Percentiles rank a stretch among this genome's conserved stretches.
These are phyloP conservation scores for Westerdykella ornata DNA, from an alignment of 2,329 filamentous ascomycete genomes.

Conservation along the genomic window DNA sequence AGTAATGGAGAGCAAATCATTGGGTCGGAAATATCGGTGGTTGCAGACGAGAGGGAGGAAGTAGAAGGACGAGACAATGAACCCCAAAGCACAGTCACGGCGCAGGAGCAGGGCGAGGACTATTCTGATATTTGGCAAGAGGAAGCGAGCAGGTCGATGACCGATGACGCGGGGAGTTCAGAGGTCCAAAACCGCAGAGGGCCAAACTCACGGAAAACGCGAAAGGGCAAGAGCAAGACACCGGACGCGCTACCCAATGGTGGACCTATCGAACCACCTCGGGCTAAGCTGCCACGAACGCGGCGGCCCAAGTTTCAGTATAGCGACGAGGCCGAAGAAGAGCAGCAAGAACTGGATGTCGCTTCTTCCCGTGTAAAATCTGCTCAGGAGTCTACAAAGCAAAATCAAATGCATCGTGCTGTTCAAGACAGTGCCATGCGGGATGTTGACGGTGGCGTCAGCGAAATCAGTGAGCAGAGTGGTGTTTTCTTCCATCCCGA, in stretches of 20 bases:
- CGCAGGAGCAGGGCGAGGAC: slow-evolving; percentile 12
- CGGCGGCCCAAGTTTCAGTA: slow-evolving; percentile 40
- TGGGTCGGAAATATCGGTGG: slow-evolving; percentile 14
- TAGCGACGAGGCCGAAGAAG: slow-evolving; percentile 32
- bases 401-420: slow-evolving; percentile 3
- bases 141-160: slow-evolving; percentile 39
- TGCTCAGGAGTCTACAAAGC: slow-evolving; percentile 3
- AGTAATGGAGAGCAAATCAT: slow-evolving; percentile 6
- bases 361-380: background rate
- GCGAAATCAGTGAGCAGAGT: slow-evolving; percentile 31
- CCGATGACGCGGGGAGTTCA: background rate
- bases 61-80: too few species aligned
- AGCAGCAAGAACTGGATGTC: slow-evolving; percentile 5
- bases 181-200: too few species aligned
- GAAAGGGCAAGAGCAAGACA: slow-evolving; percentile 1
- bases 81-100: slow-evolving; percentile 5
- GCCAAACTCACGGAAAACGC: too few species aligned
- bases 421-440: slow-evolving; percentile 7
- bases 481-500: slow-evolving; percentile 34
- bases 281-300: slow-evolving; percentile 38
- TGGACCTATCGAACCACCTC: slow-evolving; percentile 24
- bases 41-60: slow-evolving; percentile 10
- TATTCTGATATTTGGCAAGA: slow-evolving; percentile 44
- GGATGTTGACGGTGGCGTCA: slow-evolving; percentile 14
- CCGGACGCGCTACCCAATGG: slow-evolving; percentile 27